Percentiles rank a stretch among this genome's conserved stretches.
phyloP scores from a whole-genome alignment of 192 early-diverging fungal genomes.

The Gaertneriomyces sp. region DNA sequence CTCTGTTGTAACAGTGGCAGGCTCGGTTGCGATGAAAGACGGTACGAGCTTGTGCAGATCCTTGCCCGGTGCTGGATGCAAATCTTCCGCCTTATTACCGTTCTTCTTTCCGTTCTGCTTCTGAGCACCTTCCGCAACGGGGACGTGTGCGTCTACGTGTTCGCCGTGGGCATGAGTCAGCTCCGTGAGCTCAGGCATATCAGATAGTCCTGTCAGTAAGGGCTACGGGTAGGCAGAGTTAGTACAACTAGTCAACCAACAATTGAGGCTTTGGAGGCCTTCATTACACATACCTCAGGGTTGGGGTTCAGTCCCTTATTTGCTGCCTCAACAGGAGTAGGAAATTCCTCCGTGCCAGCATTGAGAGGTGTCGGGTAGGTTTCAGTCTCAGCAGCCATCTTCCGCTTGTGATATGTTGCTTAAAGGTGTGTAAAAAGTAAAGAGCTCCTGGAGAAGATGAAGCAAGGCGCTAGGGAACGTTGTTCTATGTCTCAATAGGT shows the following conservation, averaged over 20 bases:
- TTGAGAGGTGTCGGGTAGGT: constrained; percentile 5
- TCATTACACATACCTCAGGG: constrained; percentile 9
- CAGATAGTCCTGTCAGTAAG: constrained; percentile 18
- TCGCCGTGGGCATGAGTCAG: constrained; percentile 18
- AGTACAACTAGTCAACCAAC: neutral
- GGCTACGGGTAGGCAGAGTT: neutral
- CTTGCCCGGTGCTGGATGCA: no score
- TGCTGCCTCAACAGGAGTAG: constrained; percentile 21
- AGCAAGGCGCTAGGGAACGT: no score
- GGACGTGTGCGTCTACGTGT: neutral
- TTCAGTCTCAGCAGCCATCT: neutral
- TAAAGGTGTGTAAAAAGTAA: no score
- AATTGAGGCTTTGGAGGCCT: neutral
- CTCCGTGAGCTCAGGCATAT: constrained; percentile 25
- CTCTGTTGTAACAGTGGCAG: neutral
- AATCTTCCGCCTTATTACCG: no score
- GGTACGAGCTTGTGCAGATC: neutral
- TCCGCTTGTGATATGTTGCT: no score
- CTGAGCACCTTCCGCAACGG: neutral
- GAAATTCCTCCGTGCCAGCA: constrained; percentile 15
- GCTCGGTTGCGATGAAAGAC: neutral
- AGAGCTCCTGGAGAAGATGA: no score
- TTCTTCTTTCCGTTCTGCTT: neutral
- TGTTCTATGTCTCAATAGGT: no score
- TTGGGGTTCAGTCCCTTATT: constrained; percentile 21